Evolutionary conservation across 73 alveolate genomes (phyloP).

Genomic region (Paramecium primaurelia): DNA sequence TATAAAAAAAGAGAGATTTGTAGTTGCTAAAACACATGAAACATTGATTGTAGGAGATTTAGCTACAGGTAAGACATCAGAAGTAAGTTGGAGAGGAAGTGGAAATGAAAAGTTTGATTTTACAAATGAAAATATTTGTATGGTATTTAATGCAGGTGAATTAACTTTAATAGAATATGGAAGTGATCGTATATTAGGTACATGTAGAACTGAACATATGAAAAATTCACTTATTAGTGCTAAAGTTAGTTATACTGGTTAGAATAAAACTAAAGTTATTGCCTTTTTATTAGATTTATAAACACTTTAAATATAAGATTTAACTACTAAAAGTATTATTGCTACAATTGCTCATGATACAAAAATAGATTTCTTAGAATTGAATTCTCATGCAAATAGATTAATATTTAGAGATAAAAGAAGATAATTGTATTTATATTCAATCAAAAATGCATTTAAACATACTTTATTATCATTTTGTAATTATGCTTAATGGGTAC

Average conservation of each 20-base stretch:
- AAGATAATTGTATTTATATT: conserved; percentile 97
- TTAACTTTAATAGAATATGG: conserved; percentile 99
- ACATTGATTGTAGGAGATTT: conserved; percentile 98
- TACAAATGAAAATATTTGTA: conserved; percentile 96
- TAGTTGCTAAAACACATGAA: conserved; percentile 96
- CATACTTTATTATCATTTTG: conserved; percentile 98
- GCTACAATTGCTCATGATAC: conserved; percentile 99
- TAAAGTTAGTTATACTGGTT: conserved; percentile 89
- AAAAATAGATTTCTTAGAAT: conserved; percentile 95
- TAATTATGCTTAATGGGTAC: conserved; percentile 99
- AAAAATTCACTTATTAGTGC: conserved; percentile 97
- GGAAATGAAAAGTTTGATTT: conserved; percentile 99
- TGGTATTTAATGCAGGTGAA: conserved; percentile 99
- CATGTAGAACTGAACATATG: conserved; percentile 99
- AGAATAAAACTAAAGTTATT: conserved; percentile 85
- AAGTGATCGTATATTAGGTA: conserved; percentile 93
- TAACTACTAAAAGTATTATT: conserved; percentile 87
- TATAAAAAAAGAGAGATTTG: conserved; percentile 93
- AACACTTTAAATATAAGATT: conserved; percentile 96
- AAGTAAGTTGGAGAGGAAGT: conserved; percentile 90
- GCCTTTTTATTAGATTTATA: conserved; percentile 98
- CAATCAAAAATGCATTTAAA: conserved; percentile 93
- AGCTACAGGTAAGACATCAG: conserved; percentile 91
- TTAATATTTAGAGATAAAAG: conserved; percentile 99
- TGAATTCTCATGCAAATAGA: conserved; percentile 96